Evolutionary conservation across 169 alveolate genomes (phyloP).

Genomic region (Plasmodium gonderi): DNA sequence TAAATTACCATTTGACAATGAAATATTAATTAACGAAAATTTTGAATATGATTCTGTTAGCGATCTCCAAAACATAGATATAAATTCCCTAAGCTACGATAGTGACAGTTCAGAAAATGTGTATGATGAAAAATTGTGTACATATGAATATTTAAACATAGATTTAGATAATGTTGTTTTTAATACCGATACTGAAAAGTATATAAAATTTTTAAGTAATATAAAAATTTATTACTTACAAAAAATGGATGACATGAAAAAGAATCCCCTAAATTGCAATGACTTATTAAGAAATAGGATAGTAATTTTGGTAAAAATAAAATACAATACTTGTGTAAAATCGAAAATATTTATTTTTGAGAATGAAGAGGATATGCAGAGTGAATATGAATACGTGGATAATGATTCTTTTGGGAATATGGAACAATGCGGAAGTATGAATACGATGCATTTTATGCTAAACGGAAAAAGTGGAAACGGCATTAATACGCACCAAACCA

Average conservation of each 20-base stretch:
- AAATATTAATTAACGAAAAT: neutral
- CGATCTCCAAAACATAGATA: slow-evolving; percentile 1
- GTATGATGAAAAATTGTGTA: slow-evolving; percentile 11
- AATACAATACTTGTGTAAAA: slow-evolving; percentile 22
- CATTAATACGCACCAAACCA: neutral
- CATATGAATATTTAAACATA: slow-evolving; percentile 48
- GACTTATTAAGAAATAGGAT: slow-evolving; percentile 12
- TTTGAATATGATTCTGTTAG: neutral
- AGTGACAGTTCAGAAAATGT: neutral
- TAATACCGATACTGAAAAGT: slow-evolving; percentile 47
- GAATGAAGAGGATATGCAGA: slow-evolving; percentile 14
- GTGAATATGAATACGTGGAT: slow-evolving; percentile 17
- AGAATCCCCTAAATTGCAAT: neutral
- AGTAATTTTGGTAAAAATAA: slow-evolving; percentile 41
- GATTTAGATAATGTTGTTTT: slow-evolving; percentile 51
- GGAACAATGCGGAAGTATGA: neutral
- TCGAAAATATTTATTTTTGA: slow-evolving; percentile 58
- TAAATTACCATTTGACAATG: neutral
- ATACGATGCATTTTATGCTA: neutral
- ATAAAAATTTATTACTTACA: slow-evolving; percentile 46
- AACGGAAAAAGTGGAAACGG: neutral
- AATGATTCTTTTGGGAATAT: neutral
- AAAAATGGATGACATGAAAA: slow-evolving; percentile 33
- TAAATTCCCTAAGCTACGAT: slow-evolving; percentile 39
- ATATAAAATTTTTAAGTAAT: slow-evolving; percentile 63